These are phyloP conservation scores for Fraxinus anomala DNA, from an alignment of 257 asterid species.

Conservation along the genomic window DNA sequence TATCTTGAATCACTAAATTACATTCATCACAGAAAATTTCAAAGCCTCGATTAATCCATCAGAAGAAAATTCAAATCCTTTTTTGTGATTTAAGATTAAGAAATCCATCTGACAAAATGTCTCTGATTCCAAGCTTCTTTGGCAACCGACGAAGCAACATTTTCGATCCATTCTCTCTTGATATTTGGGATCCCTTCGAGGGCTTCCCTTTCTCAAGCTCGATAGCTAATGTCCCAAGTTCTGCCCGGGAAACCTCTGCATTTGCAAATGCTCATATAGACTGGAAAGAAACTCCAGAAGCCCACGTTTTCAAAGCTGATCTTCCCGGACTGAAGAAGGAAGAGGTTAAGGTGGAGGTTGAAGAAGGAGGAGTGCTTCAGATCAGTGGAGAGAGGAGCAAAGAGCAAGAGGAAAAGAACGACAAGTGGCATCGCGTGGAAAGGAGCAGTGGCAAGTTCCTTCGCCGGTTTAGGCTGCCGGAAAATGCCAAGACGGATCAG, in stretches of 20 bases:
- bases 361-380: constrained; percentile 23
- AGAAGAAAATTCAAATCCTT: neutral
- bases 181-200: constrained; percentile 25
- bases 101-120: constrained; percentile 3
- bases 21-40: neutral
- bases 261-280: constrained; percentile 35
- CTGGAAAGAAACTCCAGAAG: constrained; percentile 36
- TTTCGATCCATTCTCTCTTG: constrained; percentile 26
- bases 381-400: constrained; percentile 41
- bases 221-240: constrained; percentile 11
- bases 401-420: constrained; percentile 40
- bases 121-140: constrained; percentile 27
- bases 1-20: neutral
- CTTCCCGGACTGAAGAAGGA: constrained; percentile 26
- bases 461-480: constrained; percentile 37
- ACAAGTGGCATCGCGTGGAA: constrained; percentile 42
- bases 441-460: constrained; percentile 33
- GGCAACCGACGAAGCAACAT: constrained; percentile 22
- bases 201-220: constrained; percentile 14
- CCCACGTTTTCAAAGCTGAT: constrained; percentile 30
- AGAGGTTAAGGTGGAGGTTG: constrained; percentile 35
- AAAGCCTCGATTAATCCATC: neutral
- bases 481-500: constrained; percentile 25
- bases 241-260: constrained; percentile 21
- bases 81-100: neutral